Evolutionary conservation across 768 basidiomycete species (phyloP), one percentile per base, ranked within the genome.

Genomic region (Mrakia hoshinonis): DNA sequence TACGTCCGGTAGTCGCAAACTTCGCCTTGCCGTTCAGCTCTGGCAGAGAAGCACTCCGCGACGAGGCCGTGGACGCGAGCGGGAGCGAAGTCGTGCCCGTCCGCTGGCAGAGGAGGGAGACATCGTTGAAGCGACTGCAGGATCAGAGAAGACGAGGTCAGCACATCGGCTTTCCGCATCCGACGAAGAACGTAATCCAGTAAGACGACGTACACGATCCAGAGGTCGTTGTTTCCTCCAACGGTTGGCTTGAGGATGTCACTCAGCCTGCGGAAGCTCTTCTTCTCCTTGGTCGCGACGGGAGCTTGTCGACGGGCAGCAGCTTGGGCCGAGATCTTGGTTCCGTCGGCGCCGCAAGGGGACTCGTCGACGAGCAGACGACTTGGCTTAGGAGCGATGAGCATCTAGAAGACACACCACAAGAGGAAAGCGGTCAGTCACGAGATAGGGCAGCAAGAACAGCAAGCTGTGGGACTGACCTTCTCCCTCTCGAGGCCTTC

Each of bases 401-500:
- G 83, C 11, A 79, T 76, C 82, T 82, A 65, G 43, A 9, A 15
- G 10, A 36, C 18, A 47, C 12, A 65, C 20, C 15, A 18, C 38
- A 48, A 20, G 46, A 65, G n/a, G 52, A 29, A 22, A n/a, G 4
- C 3, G 34, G 55, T 52, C 49, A 54, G 54, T 10, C 18, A 68
- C 26, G 29, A 24, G 34, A 3, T 11, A 36, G 11, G 29, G 62
- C 47, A 29, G 54, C 13, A 22, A 34, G 29, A 24, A 26, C 20
- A 11, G 5, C 22, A 2, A 18, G 26, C 4, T 4, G 31, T 46
- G 31, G 15, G 7, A 73, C 77, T 48, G 77, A 94, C 92, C 79
- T 88, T 88, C 78, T 92, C 92, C 78, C 90, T 92, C 79, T 97
- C 93, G 62, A 99, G 81, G 2, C 95, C 95, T 72, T 99, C 96